A percentile compares a stretch with the other conserved stretches of the same genome.
phyloP scores from a whole-genome alignment of 768 basidiomycete genomes.

The Rhizopogon vinicolor region DNA sequence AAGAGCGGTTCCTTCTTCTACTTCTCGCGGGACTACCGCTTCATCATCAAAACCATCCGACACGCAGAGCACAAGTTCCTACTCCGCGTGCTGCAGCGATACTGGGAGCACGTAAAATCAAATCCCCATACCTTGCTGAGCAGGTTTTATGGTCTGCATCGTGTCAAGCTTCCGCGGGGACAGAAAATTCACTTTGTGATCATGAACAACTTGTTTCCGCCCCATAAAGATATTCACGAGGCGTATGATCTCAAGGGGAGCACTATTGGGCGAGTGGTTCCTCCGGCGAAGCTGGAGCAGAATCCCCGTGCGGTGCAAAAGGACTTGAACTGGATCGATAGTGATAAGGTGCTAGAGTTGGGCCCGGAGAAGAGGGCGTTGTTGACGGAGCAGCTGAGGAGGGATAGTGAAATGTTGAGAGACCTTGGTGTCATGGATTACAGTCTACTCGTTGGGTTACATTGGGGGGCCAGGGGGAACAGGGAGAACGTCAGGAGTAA shows the following conservation, averaged over 20 bases:
- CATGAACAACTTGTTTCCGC: conserved; percentile 99
- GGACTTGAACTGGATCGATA: conserved; percentile 94
- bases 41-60: conserved; percentile 99
- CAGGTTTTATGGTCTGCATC: conserved; percentile 94
- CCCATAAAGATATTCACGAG: conserved; percentile 96
- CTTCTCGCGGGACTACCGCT: conserved; percentile 96
- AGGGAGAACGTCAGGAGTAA: conserved; percentile 87
- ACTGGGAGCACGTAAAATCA: conserved; percentile 78
- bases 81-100: conserved; percentile 74
- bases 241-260: conserved; percentile 97
- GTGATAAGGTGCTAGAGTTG: conserved; percentile 73
- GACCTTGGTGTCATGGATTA: conserved; percentile 93
- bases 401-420: conserved; percentile 86
- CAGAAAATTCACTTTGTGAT: conserved; percentile 98
- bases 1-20: conserved; percentile 99
- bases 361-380: conserved; percentile 94
- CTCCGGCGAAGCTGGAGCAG: conserved; percentile 70
- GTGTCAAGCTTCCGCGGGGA: conserved; percentile 93
- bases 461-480: conserved; percentile 88
- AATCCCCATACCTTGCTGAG: conserved; percentile 95
- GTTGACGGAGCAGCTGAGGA: conserved; percentile 83
- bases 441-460: conserved; percentile 89
- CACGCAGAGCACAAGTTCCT: conserved; percentile 95
- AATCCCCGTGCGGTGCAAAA: conserved; percentile 91
- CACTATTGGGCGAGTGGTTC: conserved; percentile 82